Base-by-base conservation (phyloP, 257 asterid genomes). In the Leonotis leonurus region DNA sequence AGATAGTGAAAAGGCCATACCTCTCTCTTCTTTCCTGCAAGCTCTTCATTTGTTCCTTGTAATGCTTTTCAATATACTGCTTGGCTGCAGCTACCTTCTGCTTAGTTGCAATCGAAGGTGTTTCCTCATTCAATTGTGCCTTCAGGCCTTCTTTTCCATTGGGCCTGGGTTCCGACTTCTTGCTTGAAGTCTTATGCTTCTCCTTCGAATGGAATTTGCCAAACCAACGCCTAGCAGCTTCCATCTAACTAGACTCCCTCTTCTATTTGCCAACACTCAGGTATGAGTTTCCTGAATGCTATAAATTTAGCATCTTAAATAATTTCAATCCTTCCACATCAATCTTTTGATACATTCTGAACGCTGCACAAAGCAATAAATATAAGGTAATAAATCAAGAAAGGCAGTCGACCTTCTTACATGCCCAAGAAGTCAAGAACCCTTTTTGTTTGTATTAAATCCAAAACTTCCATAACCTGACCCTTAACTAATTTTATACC, bases 11-110 rank as follows among this genome's bases (percentile, higher is more conserved):
- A 37, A 49, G 64, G 51, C 25, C 87, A 70, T 80, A 88, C 98
- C 98, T 75, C 70, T 91, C 98, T 70, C 85, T 84, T 59, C 98
- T 76, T 73, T 91, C 98, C 75, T 91, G 94, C 77, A 91, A 73
- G 79, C 84, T 91, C 84, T 77, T 91, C 98, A 91, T 91, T 74
- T 91, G 98, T 66, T 91, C 98, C 82, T 88, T 88, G 84, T 91
- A 91, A 80, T 91, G 98, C 51, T 86, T 88, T 71, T 91, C 98
- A 62, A 91, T 91, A 57, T 91, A 91, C 78, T 88, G 96, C 80
- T 91, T 91, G 67, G 98, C 98, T 72, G 96, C 98, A 21, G 85
- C 98, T 33, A 58, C 98, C 81, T 91, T 91, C 83, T 86, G 95
- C 79, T 86, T 82, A 41, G 98, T 91, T 49, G 98, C 96, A 80